A percentile compares a stretch with the other conserved stretches of the same genome.
Conservation (phyloP, 2,329 filamentous ascomycete genomes). For the Botrytis medusae region DNA sequence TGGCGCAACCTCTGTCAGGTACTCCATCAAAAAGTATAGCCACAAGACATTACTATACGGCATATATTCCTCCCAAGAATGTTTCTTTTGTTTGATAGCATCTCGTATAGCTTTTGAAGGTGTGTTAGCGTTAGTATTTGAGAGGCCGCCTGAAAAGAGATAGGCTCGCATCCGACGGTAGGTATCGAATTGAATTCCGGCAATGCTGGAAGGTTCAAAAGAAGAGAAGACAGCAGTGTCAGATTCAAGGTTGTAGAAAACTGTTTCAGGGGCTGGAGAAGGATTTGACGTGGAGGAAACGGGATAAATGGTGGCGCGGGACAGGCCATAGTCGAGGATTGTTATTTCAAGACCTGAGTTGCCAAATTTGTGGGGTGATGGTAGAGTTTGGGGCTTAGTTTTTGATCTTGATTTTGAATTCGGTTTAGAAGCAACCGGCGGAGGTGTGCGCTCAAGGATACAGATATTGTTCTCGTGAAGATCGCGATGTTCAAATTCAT, state of each 20-base stretch:
- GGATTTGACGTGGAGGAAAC: constrained; percentile 30
- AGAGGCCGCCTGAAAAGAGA: constrained; percentile 28
- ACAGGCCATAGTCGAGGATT: constrained; percentile 65
- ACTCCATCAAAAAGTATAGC: constrained; percentile 49
- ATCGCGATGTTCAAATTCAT: constrained; percentile 65
- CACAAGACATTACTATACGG: constrained; percentile 67
- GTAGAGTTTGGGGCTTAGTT: not conserved
- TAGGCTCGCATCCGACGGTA: constrained; percentile 51
- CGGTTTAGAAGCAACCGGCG: not conserved
- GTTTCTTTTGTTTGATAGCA: constrained; percentile 13
- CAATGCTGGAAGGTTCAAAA: constrained; percentile 43
- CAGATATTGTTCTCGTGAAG: constrained; percentile 66
- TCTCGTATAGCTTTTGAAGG: constrained; percentile 4
- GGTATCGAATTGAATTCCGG: constrained; percentile 53
- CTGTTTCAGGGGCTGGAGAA: constrained; percentile 40
- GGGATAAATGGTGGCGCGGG: constrained; percentile 50
- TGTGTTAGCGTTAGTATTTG: constrained; percentile 20
- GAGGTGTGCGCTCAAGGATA: constrained; percentile 40
- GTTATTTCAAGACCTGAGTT: constrained; percentile 63
- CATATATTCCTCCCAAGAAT: constrained; percentile 52
- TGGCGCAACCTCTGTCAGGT: constrained; percentile 11
- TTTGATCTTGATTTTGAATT: constrained; percentile 4
- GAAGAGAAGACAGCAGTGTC: constrained; percentile 60
- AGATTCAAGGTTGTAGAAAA: constrained; percentile 59
- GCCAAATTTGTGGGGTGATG: constrained; percentile 48